Percentiles rank a stretch among this genome's conserved stretches.
Evolutionary conservation across 2,329 filamentous ascomycete genomes (phyloP).

Genomic region (Penicillium sp.): DNA sequence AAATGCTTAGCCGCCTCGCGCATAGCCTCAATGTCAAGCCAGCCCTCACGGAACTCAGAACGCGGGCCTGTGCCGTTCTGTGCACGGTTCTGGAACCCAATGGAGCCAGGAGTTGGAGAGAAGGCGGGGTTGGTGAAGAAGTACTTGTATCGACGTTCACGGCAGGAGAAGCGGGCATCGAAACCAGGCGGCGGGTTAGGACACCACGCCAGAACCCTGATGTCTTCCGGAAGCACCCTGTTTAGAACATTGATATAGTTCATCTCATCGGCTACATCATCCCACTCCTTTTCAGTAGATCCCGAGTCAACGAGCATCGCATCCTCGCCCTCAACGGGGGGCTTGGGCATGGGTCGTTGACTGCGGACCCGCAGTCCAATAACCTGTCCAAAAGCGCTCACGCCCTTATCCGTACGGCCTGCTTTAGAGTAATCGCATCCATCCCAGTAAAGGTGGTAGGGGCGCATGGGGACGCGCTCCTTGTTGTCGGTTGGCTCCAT

Average conservation of each 20-base stretch:
- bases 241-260: conserved; percentile 83
- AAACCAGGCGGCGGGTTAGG: conserved; percentile 76
- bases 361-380: conserved; percentile 81
- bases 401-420: conserved; percentile 86
- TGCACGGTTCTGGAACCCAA: conserved; percentile 48
- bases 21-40: conserved; percentile 88
- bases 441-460: conserved; percentile 67
- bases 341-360: conserved; percentile 59
- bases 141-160: conserved; percentile 88
- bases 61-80: conserved; percentile 22
- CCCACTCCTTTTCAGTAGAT: conserved; percentile 49
- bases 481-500: conserved; percentile 43
- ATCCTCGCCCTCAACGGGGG: conserved; percentile 19
- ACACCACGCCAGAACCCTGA: conserved; percentile 90
- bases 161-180: conserved; percentile 88
- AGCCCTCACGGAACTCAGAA: conserved; percentile 60
- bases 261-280: conserved; percentile 76
- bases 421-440: conserved; percentile 92
- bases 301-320: conserved; percentile 34
- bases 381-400: conserved; percentile 96
- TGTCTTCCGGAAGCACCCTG: conserved; percentile 81
- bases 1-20: conserved; percentile 74
- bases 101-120: conserved; percentile 60
- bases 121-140: conserved; percentile 97
- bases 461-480: conserved; percentile 40